Base-by-base conservation (phyloP, 2,329 filamentous ascomycete species). In the Neofusicoccum ribis region DNA sequence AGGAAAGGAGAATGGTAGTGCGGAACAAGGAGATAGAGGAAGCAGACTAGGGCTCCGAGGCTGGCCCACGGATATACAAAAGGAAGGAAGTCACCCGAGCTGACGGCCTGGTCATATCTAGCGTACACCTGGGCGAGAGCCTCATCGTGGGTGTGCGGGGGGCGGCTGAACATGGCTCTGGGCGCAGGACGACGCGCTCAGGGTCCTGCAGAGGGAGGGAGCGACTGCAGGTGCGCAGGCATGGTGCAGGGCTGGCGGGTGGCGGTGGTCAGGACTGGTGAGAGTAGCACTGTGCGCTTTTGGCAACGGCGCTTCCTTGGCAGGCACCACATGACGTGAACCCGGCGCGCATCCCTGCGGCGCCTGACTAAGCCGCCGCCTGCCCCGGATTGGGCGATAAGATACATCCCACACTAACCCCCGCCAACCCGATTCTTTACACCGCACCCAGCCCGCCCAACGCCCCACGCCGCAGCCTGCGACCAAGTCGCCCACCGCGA, bases 1-100 rank as follows among this genome's bases (percentile, higher is more conserved):
- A 82, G 72, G 65, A 76, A 73, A 51, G 73, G 72, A 27, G 75
- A 76, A 36, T 75, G 74, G 47, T 75, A 76, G 66, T 82, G 80
- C n/a, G 84, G 82, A 61, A 86, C 75, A 6, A 85, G 72, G 15
- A 87, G 77, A 64, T 84, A 84, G 11, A 80, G 63, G n/a, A 86
- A 71, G 6, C 84, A 75, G 0, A 80, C 46, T 3, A 74, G 69
- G 1, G 77, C 75, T 14, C 80, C 80, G 2, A 80, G 49, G 0
- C 73, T 71, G 8, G 73, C 75, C 72, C 76, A 81, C 0, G 82
- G 82, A 65, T 81, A 83, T 1, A 80, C 65, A 66, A 82, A 80
- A 3, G 81, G 80, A 41, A 76, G 67, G 23, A 73, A 78, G 54
- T 77, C 68, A 31, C 79, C 80, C 23, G 79, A 72, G 20, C 72